phyloP scores from a whole-genome alignment of 352 stramenopile genomes.

The Globisporangium paddicum region DNA sequence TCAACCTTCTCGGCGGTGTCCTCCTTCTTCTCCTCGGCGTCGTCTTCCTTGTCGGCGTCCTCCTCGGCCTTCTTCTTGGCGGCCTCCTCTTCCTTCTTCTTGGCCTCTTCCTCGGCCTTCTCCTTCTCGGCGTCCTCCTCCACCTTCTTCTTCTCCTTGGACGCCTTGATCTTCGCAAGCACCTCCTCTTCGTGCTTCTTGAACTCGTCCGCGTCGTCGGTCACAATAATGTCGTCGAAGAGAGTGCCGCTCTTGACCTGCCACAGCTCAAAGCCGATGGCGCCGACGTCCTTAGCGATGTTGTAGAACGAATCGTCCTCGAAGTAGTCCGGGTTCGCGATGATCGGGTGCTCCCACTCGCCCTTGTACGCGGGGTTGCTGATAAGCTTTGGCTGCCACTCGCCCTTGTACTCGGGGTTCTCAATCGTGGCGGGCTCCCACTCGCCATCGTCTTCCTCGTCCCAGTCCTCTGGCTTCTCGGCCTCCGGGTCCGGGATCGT shows the following conservation, averaged over 20 bases:
- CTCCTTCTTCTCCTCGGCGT: slow-evolving; percentile 16
- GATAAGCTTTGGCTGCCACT: slow-evolving; percentile 98
- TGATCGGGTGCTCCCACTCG: slow-evolving; percentile 94
- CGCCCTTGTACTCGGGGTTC: slow-evolving; percentile 98
- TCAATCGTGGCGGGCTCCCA: slow-evolving; percentile 95
- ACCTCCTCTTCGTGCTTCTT: slow-evolving; percentile 95
- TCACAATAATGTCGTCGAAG: slow-evolving; percentile 99
- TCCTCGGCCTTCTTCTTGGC: slow-evolving; percentile 53
- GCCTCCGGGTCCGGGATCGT: slow-evolving; percentile 97
- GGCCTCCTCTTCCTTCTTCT: slow-evolving; percentile 73
- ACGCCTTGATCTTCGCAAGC: slow-evolving; percentile 84
- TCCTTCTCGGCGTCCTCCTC: slow-evolving; percentile 71
- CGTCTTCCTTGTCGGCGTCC: slow-evolving; percentile 43
- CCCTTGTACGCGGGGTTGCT: slow-evolving; percentile 99
- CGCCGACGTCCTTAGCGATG: slow-evolving; percentile 93
- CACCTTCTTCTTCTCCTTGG: slow-evolving; percentile 75
- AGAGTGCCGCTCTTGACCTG: slow-evolving; percentile 97
- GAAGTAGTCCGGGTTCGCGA: slow-evolving; percentile 97
- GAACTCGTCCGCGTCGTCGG: slow-evolving; percentile 95
- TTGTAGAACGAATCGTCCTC: slow-evolving; percentile 94
- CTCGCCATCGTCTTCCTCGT: slow-evolving; percentile 98
- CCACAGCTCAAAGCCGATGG: slow-evolving; percentile 99
- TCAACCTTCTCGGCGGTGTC: slow-evolving; percentile 10
- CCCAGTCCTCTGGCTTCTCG: slow-evolving; percentile 97
- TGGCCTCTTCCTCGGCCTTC: slow-evolving; percentile 62